Percentiles rank a stretch among this genome's conserved stretches.
Evolutionary conservation across 768 basidiomycete genomes (phyloP).

Genomic region (Amanita phalloides): DNA sequence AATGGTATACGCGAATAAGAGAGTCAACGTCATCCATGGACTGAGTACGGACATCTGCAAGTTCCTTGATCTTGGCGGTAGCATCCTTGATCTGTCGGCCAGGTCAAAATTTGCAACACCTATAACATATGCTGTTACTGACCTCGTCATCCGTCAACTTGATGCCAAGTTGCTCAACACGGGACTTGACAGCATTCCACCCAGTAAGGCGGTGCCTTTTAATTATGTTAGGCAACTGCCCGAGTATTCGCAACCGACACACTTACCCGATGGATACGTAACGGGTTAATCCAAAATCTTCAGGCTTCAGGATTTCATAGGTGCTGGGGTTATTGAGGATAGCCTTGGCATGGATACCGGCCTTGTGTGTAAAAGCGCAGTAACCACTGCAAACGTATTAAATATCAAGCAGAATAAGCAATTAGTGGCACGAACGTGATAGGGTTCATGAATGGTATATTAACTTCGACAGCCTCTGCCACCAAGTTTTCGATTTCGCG

Average conservation of each 20-base stretch:
- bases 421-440: constrained; percentile 50
- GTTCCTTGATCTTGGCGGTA: constrained; percentile 98
- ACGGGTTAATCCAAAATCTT: constrained; percentile 95
- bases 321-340: constrained; percentile 99
- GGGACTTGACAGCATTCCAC: constrained; percentile 99
- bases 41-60: constrained; percentile 96
- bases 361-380: constrained; percentile 99
- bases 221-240: background rate
- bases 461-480: constrained; percentile 96
- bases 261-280: constrained; percentile 93
- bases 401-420: background rate
- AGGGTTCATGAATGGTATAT: constrained; percentile 95
- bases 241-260: background rate
- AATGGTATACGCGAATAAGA: constrained; percentile 91
- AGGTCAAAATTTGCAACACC: constrained; percentile 1
- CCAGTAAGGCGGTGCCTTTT: constrained; percentile 86
- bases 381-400: constrained; percentile 57
- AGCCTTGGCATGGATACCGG: constrained; percentile 99
- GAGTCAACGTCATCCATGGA: constrained; percentile 99
- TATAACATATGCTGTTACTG: constrained; percentile 10
- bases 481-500: constrained; percentile 99
- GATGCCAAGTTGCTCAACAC: constrained; percentile 94
- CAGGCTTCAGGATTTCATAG: constrained; percentile 98
- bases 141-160: constrained; percentile 85
- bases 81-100: constrained; percentile 82